Base-by-base conservation (phyloP, 1,284 basidiomycete species). In the Puccinia novopanici region DNA sequence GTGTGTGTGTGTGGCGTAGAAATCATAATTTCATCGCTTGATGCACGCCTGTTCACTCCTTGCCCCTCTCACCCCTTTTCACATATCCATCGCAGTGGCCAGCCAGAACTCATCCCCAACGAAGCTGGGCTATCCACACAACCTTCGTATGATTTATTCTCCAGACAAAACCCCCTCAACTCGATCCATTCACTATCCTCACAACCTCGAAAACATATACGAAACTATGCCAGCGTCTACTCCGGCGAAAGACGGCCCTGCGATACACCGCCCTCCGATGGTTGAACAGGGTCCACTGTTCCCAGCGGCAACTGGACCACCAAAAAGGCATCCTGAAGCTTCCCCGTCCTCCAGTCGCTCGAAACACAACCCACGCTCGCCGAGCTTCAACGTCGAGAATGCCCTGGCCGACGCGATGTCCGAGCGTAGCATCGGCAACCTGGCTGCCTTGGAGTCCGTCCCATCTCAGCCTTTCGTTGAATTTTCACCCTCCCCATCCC, bases 381-480 rank as follows among this genome's bases (percentile, higher is more conserved):
- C 77, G 6, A 42, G 45, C 19, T 80, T 71, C 34, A 80, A 80
- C 27, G 77, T 80, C 34, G 77, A 80, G 45, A 19, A 59, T 63
- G 77, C 77, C 5, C 52, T 80, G 54, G 77, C 77, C 48, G 77
- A 80, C 45, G 77, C 77, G 17, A 80, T 80, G 77, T 70, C 68
- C 3, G 77, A 80, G 45, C 67, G 45, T 10, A 80, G 68, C 48
- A 59, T 71, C 50, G 73, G 55, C 15, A 63, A 30, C 40, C 34
- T 75, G 3, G 54, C 42, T 8, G 40, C 45, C 40, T 30, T 72
- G 17, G 52, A 72, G 30, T 55, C 55, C 22, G 34, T 55, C 30
- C 70, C 22, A 10, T 30, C 34, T 2, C 24, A 72, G 10, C 27
- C 52, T 2, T 55, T 52, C 70, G 48, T 24, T 50, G 50, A 55